Evolutionary conservation across 192 early-diverging fungal species (phyloP).

Genomic region (Umbelopsis sp.): DNA sequence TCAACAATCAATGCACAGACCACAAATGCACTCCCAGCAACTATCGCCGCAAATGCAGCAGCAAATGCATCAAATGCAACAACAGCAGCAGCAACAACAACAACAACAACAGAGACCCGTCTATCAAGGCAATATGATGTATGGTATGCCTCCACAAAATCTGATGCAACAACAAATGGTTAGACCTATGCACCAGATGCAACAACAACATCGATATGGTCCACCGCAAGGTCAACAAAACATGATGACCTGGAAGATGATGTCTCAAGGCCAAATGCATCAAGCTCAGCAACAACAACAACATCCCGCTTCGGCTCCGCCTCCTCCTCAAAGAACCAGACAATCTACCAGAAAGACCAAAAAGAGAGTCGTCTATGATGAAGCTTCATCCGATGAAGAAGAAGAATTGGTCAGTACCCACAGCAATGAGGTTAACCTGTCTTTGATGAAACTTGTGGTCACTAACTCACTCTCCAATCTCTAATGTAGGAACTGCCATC

Average conservation of each 20-base stretch:
- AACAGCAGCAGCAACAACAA: background rate
- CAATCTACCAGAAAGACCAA: conserved; percentile 24
- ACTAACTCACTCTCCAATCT: background rate
- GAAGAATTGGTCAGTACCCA: conserved; percentile 28
- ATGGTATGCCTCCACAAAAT: background rate
- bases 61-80: conserved; percentile 18
- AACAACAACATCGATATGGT: conserved; percentile 15
- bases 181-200: conserved; percentile 11
- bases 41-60: background rate
- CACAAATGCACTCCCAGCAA: background rate
- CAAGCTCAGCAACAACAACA: conserved; percentile 20
- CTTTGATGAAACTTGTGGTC: background rate
- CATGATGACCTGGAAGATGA: conserved; percentile 22
- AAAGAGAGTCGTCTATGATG: conserved; percentile 31
- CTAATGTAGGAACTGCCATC: conserved; percentile 25
- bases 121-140: conserved; percentile 2
- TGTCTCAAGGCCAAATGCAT: conserved; percentile 14
- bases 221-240: conserved; percentile 17
- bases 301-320: background rate
- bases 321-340: background rate
- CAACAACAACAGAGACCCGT: conserved; percentile 9
- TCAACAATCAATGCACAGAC: background rate
- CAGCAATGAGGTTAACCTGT: background rate
- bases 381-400: conserved; percentile 30
- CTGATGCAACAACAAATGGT: background rate